Base-by-base conservation (phyloP, 1,139 yeast species). In the Yamadazyma siamensis region DNA sequence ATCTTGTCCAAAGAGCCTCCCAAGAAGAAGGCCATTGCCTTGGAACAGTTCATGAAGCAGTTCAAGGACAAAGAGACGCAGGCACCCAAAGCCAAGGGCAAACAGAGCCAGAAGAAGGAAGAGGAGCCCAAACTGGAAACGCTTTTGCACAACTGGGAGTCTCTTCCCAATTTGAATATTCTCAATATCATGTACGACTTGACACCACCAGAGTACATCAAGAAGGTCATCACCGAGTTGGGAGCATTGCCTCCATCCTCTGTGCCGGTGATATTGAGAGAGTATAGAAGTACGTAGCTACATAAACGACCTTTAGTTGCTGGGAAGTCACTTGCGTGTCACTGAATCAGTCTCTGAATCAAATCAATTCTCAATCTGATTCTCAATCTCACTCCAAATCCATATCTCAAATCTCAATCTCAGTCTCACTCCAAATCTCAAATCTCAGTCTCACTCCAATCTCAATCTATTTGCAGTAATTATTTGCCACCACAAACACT, bases 231-330 rank as follows among this genome's bases (percentile, higher is more conserved):
- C 31, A 91, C 98, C 2, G 99, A 91, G 54, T 77, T 89, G 41
- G 99, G 99, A 15, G 87, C 95, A 4, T 70, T 94, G 44, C 98
- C 98, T 5, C 95, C 98, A 26, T 85, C 95, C 6, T 87, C 97
- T 2, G 97, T 91, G 38, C 98, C 98, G 18, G 97, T 91, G 26
- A 87, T 91, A 39, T 69, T 91, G 48, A 77, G 97, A 59, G 98
- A 91, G 56, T 91, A 91, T 59, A 86, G 86, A 59, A 71, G 69
- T 46, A 62, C 68, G 37, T 58, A 61, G 52, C 10, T 17, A 7
- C 10, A n/a, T 8, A 21, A n/a, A 9, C 6, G 23, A n/a, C 23
- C 12, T n/a, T n/a, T n/a, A n/a, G n/a, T n/a, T n/a, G n/a, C n/a
- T n/a, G n/a, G n/a, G n/a, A n/a, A n/a, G n/a, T n/a, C n/a, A n/a